phyloP scores from a whole-genome alignment of 345 rosid genomes.

The Erysimum cheiranthoides region DNA sequence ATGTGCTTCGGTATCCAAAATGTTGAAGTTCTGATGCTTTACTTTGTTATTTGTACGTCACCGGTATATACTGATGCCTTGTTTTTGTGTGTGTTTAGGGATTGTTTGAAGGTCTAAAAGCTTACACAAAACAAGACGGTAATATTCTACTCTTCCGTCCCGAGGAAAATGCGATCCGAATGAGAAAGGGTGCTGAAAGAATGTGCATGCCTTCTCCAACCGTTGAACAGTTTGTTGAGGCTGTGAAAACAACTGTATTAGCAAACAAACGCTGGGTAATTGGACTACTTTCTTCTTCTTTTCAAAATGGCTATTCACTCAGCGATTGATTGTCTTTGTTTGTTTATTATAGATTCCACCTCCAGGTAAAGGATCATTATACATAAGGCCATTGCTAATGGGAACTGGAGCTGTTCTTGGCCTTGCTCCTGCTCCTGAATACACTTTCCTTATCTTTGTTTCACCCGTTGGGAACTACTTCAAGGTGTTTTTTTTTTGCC shows the following conservation, averaged over 20 bases:
- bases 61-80: background rate
- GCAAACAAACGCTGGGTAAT: slow-evolving; percentile 92
- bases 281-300: background rate
- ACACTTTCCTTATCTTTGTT: slow-evolving; percentile 80
- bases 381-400: slow-evolving; percentile 85
- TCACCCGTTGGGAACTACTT: slow-evolving; percentile 92
- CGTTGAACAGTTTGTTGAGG: slow-evolving; percentile 78
- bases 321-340: background rate
- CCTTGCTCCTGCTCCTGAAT: slow-evolving; percentile 90
- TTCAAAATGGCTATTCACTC: background rate
- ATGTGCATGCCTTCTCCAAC: slow-evolving; percentile 91
- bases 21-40: background rate
- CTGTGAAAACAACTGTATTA: slow-evolving; percentile 72
- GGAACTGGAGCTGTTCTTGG: slow-evolving; percentile 93
- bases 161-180: slow-evolving; percentile 77
- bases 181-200: slow-evolving; percentile 81
- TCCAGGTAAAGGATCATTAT: slow-evolving; percentile 83
- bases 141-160: slow-evolving; percentile 77
- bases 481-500: slow-evolving; percentile 50
- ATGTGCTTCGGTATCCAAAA: background rate
- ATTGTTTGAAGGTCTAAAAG: slow-evolving; percentile 87
- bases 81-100: slow-evolving; percentile 52
- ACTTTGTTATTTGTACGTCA: background rate
- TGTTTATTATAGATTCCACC: slow-evolving; percentile 73
- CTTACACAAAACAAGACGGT: slow-evolving; percentile 74